Evolutionary conservation across 2,329 filamentous ascomycete genomes (phyloP).

Genomic region (Paraphaeosphaeria sporulosa): DNA sequence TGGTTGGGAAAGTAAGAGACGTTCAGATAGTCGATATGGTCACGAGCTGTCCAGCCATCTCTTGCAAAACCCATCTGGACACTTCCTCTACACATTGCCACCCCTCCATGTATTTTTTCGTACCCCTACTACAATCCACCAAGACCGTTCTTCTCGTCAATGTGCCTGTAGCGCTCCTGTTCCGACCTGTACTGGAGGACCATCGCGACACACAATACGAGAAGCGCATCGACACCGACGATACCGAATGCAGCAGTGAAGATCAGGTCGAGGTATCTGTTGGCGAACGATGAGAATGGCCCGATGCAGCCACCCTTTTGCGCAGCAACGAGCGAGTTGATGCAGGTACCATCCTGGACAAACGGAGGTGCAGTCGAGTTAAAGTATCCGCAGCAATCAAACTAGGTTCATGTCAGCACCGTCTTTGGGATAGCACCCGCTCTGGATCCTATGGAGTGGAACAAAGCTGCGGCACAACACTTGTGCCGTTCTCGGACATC

Average conservation of each 20-base stretch:
- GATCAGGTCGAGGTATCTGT: conserved; percentile 75
- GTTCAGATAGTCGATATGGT: conserved; percentile 26
- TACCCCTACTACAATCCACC: conserved; percentile 32
- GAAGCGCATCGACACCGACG: conserved; percentile 71
- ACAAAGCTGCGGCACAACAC: conserved; percentile 15
- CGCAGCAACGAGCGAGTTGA: conserved; percentile 73
- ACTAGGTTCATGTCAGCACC: conserved; percentile 58
- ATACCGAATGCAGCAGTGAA: conserved; percentile 84
- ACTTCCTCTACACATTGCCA: not conserved
- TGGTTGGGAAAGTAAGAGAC: conserved; percentile 30
- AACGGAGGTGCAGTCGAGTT: conserved; percentile 77
- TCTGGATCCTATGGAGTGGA: conserved; percentile 5
- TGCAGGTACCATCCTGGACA: conserved; percentile 71
- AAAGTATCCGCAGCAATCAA: conserved; percentile 81
- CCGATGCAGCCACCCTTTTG: conserved; percentile 74
- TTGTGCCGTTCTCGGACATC: conserved; percentile 11
- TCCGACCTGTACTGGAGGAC: conserved; percentile 83
- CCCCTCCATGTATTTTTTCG: not conserved
- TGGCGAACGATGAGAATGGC: conserved; percentile 72
- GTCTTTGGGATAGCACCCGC: conserved; percentile 20
- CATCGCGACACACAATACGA: conserved; percentile 76
- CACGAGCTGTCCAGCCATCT: conserved; percentile 20
- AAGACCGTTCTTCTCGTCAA: conserved; percentile 74
- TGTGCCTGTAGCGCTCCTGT: conserved; percentile 77
- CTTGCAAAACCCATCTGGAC: conserved; percentile 28